Percentiles rank a stretch among this genome's conserved stretches.
Evolutionary conservation across 805 yeast genomes (phyloP).

Genomic region (Saturnispora mendoncae): DNA sequence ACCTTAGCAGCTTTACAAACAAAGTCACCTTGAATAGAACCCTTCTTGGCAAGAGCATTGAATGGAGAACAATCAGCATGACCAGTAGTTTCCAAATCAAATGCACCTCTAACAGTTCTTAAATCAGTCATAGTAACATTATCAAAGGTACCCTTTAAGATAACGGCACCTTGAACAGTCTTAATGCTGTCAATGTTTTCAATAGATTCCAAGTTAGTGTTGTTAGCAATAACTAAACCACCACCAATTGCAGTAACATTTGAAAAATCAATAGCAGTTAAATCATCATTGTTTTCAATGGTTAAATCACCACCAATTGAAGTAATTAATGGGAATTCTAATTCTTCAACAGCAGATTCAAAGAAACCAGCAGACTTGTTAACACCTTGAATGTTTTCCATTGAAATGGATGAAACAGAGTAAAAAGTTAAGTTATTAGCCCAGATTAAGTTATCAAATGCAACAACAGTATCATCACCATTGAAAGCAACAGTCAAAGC

Average conservation of each 20-base stretch:
- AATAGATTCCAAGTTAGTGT: constrained; percentile 58
- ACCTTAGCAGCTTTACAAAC: constrained; percentile 56
- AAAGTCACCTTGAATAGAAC: constrained; percentile 90
- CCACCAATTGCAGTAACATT: constrained; percentile 74
- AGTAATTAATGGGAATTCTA: constrained; percentile 47
- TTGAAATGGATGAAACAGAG: constrained; percentile 64
- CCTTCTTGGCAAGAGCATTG: constrained; percentile 60
- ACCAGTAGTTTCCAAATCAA: constrained; percentile 64
- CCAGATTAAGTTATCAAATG: constrained; percentile 62
- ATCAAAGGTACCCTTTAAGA: constrained; percentile 69
- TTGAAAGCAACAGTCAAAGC: constrained; percentile 76
- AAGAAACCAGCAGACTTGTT: constrained; percentile 79
- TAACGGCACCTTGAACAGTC: constrained; percentile 83
- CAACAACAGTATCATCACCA: constrained; percentile 64
- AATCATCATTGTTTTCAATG: constrained; percentile 62
- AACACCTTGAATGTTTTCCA: constrained; percentile 58
- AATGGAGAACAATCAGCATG: constrained; percentile 77
- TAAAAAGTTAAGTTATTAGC: constrained; percentile 87
- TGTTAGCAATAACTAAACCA: constrained; percentile 86
- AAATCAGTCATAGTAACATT: constrained; percentile 69
- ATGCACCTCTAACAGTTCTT: constrained; percentile 85
- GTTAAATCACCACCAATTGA: constrained; percentile 75
- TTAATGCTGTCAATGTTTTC: constrained; percentile 66
- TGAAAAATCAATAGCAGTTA: constrained; percentile 61
- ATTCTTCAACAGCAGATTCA: constrained; percentile 53